Percentiles rank a stretch among this genome's conserved stretches.
Conservation (phyloP, 345 rosid genomes). For the Luvunga scandens region DNA sequence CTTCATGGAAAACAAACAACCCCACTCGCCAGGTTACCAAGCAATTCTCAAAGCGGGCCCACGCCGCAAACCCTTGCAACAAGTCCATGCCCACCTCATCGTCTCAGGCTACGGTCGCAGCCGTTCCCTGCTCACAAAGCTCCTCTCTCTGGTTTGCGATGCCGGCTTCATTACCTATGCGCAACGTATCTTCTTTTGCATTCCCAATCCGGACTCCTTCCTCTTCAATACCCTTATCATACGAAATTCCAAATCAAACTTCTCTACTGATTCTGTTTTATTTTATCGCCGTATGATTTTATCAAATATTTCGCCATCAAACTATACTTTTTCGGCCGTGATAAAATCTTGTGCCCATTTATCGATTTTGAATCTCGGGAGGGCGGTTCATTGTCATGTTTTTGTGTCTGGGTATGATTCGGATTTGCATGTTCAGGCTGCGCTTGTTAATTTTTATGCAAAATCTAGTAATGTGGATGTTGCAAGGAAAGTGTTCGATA, state of each 20-base stretch:
- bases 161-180: slow-evolving; percentile 53
- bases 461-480: slow-evolving; percentile 39
- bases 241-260: slow-evolving; percentile 45
- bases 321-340: slow-evolving; percentile 72
- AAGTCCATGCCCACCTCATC: slow-evolving; percentile 60
- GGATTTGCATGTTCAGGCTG: slow-evolving; percentile 65
- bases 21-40: slow-evolving; percentile 51
- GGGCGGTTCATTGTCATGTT: slow-evolving; percentile 55
- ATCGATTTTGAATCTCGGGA: slow-evolving; percentile 44
- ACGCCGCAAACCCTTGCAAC: slow-evolving; percentile 56
- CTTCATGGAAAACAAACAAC: slow-evolving; percentile 36
- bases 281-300: slow-evolving; percentile 59
- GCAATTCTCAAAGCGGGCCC: slow-evolving; percentile 68
- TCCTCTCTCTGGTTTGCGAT: slow-evolving; percentile 57
- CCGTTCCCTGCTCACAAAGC: slow-evolving; percentile 74
- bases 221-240: slow-evolving; percentile 66
- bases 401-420: slow-evolving; percentile 49
- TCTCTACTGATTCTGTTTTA: slow-evolving; percentile 43
- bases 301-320: slow-evolving; percentile 42
- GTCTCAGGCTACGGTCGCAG: slow-evolving; percentile 49
- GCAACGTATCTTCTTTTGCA: slow-evolving; percentile 47
- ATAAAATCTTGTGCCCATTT: slow-evolving; percentile 68
- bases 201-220: slow-evolving; percentile 64
- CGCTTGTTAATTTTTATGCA: slow-evolving; percentile 53
- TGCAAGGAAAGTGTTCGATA: slow-evolving; percentile 71